Evolutionary conservation across 75 land plant genomes (phyloP).

Genomic region (Pinus albicaulis): DNA sequence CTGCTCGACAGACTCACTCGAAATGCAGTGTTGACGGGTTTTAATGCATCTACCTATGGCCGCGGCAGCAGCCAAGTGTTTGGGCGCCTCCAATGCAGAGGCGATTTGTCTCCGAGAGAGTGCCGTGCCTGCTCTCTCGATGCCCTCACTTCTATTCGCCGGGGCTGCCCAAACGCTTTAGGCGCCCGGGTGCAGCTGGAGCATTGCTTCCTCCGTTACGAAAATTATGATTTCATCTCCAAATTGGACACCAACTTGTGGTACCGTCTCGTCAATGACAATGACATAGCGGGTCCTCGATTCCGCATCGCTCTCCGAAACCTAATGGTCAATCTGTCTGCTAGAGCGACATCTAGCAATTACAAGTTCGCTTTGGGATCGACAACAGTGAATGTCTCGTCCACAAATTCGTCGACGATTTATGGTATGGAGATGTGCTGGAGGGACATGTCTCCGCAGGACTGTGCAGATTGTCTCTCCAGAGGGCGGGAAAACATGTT

Average conservation of each 20-base stretch:
- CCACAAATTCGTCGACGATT: not conserved
- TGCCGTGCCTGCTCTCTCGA: not conserved
- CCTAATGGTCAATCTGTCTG: not conserved
- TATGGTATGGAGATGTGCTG: conserved; percentile 8
- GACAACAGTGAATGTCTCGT: not conserved
- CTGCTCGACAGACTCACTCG: no score
- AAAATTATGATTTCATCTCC: conserved; percentile 34
- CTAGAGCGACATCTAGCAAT: no score
- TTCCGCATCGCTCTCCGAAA: not conserved
- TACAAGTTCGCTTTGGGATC: not conserved
- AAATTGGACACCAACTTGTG: conserved; percentile 49
- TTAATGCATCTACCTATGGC: no score
- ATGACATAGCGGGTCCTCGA: not conserved
- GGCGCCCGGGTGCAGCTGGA: conserved; percentile 6
- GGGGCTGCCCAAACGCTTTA: not conserved
- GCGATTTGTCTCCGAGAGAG: not conserved
- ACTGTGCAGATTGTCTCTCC: not conserved
- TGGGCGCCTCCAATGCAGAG: conserved; percentile 2
- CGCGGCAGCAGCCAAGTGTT: no score
- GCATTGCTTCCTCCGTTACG: conserved; percentile 14
- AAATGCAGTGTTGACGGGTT: no score
- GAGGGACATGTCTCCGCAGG: not conserved
- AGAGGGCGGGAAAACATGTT: not conserved
- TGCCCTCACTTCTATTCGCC: not conserved
- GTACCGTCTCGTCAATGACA: not conserved